Evolutionary conservation across 2,329 filamentous ascomycete genomes (phyloP), one percentile per base, ranked within the genome.

Genomic region (Triangularia verruculosa): DNA sequence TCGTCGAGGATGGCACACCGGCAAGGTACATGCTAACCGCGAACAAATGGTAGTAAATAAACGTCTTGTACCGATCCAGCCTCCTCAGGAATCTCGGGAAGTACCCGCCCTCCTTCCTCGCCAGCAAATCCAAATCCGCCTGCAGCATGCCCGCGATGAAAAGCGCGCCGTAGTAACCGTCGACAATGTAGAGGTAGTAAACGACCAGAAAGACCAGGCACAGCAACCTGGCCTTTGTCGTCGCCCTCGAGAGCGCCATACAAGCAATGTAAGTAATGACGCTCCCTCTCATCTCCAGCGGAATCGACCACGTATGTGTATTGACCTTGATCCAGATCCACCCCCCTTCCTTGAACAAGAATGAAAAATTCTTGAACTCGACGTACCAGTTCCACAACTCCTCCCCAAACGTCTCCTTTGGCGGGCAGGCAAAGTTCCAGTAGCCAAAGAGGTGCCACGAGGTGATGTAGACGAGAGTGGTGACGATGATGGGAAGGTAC

Each of bases 311-410:
- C 2, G 84, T 71, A 67, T 89, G 87, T 27, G 78, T 79, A 68
- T 87, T 86, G 74, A 85, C 85, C 12, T 75, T 74, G 61, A 87
- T 79, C 78, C 84, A 88, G 11, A 83, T 81, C 9, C 81, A 76
- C 6, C 27, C 24, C 3, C 85, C 84, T 7, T 78, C 79, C 51
- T 83, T 82, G 75, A 86, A 90, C 43, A 89, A 72, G 71, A 88
- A 90, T 74, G 83, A 90, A 76, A 88, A 90, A 73, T 89, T 89
- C 72, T 90, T 90, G 71, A 85, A 78, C 71, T 90, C 85, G 64
- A 72, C 64, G 66, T 82, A 83, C 69, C 80, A 78, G 5, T 72
- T 68, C 76, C 80, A 83, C 1, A 86, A 65, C 68, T 87, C 85
- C 11, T 79, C 80, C 7, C 71, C 65, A 69, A 81, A 80, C 30